phyloP scores from a whole-genome alignment of 495 filamentous ascomycete genomes.

The Amorphotheca resinae region DNA sequence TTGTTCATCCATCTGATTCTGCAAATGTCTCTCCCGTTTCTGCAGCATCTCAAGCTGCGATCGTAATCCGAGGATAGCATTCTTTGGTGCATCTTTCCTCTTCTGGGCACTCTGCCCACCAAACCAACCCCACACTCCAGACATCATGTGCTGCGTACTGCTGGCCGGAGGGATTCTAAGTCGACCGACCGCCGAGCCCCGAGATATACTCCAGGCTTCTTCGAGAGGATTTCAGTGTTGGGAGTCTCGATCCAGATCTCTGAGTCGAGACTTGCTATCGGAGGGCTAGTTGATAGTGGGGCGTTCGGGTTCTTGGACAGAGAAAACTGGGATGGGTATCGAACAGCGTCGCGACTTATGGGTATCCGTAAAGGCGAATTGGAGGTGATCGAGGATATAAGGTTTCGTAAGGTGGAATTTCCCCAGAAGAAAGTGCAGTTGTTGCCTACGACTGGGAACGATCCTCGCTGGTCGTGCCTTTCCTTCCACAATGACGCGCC shows the following conservation, averaged over 20 bases:
- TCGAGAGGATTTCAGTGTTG: not conserved
- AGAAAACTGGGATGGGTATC: not conserved
- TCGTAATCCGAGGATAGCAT: conserved; percentile 83
- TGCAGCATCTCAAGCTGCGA: conserved; percentile 92
- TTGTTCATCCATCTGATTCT: conserved; percentile 86
- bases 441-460: too few species aligned
- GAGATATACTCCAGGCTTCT: not conserved
- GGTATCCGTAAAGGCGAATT: not conserved
- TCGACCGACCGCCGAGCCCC: conserved; percentile 5
- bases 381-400: not conserved
- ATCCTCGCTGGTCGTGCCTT: too few species aligned
- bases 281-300: conserved; percentile 12
- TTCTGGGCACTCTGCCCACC: conserved; percentile 67
- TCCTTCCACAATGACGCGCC: too few species aligned
- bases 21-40: conserved; percentile 86
- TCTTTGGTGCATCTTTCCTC: conserved; percentile 89
- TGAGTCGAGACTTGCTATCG: conserved; percentile 9
- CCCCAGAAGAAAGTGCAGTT: too few species aligned
- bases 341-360: not conserved
- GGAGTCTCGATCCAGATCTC: not conserved
- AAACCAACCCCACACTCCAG: conserved; percentile 73
- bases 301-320: conserved; percentile 3
- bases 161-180: conserved; percentile 2
- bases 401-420: conserved; percentile 2
- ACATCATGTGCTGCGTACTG: conserved; percentile 29